Evolutionary conservation across 2,329 filamentous ascomycete genomes (phyloP).

Genomic region (Fusarium coffeatum): DNA sequence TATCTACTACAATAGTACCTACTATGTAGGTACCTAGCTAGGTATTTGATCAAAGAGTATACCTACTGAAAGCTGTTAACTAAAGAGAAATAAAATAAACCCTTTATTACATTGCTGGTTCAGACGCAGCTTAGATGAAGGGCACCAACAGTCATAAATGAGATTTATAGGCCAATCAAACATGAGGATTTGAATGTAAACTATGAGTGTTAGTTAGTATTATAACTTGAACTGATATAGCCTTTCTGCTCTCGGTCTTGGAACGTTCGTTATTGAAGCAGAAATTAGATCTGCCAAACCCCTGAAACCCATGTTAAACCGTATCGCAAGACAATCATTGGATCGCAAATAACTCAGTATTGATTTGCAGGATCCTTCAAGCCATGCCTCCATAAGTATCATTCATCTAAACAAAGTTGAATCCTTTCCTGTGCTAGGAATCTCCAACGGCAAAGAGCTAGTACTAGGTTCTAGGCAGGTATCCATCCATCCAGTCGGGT

Average conservation of each 20-base stretch:
- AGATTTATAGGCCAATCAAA: neutral
- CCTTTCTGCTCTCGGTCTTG: neutral
- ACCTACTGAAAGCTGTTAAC: neutral
- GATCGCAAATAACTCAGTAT: neutral
- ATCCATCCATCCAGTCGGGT: neutral
- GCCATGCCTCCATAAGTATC: too few relatives aligned
- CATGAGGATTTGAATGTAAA: neutral
- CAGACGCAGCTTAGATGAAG: neutral
- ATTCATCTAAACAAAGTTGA: neutral
- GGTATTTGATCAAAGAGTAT: neutral
- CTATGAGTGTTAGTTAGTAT: neutral
- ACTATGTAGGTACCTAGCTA: too few relatives aligned
- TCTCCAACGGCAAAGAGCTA: neutral
- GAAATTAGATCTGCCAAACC: neutral
- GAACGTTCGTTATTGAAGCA: neutral
- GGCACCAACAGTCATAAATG: neutral
- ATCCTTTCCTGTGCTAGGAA: neutral
- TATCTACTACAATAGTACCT: neutral
- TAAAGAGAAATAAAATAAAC: neutral
- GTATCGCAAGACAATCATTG: neutral
- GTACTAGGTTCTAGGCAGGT: neutral
- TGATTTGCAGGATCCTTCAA: neutral
- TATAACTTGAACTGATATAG: neutral
- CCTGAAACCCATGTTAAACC: neutral
- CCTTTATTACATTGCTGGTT: neutral